Percentiles rank a stretch among this genome's conserved stretches.
These are phyloP conservation scores for Tolypocladium sp. DNA, from an alignment of 2,329 filamentous ascomycete genomes.

Conservation along the genomic window DNA sequence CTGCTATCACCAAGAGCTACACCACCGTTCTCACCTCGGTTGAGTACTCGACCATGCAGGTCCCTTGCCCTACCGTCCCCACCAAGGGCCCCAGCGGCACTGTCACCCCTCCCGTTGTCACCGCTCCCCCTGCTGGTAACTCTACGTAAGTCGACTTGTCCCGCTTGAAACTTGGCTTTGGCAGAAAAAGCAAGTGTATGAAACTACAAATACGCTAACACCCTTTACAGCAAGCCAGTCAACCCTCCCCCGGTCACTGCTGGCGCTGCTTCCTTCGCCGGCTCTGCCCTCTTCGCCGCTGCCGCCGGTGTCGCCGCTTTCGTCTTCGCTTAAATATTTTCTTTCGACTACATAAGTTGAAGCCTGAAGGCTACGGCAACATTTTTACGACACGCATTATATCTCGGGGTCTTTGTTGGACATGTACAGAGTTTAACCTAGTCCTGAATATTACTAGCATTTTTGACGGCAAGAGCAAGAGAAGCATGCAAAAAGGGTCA, in stretches of 20 bases:
- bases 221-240: constrained; percentile 13
- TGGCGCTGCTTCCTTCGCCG: constrained; percentile 43
- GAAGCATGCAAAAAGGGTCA: constrained; percentile 5
- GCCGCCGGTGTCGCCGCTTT: constrained; percentile 45
- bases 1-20: constrained; percentile 45
- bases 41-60: constrained; percentile 40
- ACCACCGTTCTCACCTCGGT: constrained; percentile 47
- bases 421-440: constrained; percentile 29
- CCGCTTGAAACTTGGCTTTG: too few species aligned
- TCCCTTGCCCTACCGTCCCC: constrained; percentile 29
- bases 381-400: constrained; percentile 21
- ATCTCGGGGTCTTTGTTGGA: constrained; percentile 18
- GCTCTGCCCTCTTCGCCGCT: constrained; percentile 45
- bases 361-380: constrained; percentile 31
- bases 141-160: constrained; percentile 8
- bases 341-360: constrained; percentile 25
- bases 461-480: constrained; percentile 10
- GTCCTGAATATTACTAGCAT: constrained; percentile 23
- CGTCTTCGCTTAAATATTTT: constrained; percentile 41
- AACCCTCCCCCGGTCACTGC: constrained; percentile 32
- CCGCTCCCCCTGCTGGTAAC: constrained; percentile 29
- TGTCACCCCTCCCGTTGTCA: constrained; percentile 29
- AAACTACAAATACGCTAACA: not conserved
- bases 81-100: constrained; percentile 9
- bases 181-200: too few species aligned